Percentiles rank a stretch among this genome's conserved stretches.
phyloP scores from a whole-genome alignment of 2,329 filamentous ascomycete species.

The Paecilomyces variotii region DNA sequence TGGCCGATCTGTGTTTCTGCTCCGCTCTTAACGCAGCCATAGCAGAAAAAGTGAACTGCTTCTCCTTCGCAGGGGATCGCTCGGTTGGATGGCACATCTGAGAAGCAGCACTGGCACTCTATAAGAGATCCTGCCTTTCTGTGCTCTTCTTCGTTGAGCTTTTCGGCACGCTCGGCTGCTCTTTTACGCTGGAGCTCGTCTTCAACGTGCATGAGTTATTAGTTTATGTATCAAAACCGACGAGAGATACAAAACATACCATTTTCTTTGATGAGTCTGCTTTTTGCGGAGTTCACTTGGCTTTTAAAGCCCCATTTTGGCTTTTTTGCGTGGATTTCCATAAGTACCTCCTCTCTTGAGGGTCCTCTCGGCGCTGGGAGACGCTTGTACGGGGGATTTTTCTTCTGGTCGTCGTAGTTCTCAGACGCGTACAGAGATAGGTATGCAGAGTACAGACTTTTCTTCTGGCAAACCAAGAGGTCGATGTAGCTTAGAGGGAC shows the following conservation, averaged over 20 bases:
- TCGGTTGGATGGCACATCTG: constrained; percentile 56
- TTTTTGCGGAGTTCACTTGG: constrained; percentile 22
- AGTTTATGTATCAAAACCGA: background rate
- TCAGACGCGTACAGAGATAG: constrained; percentile 17
- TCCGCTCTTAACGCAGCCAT: constrained; percentile 54
- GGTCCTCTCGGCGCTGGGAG: constrained; percentile 10
- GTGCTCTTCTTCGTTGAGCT: constrained; percentile 27
- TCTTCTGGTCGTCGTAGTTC: constrained; percentile 6
- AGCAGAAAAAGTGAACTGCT: constrained; percentile 60
- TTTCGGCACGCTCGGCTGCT: constrained; percentile 21
- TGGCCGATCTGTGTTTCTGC: constrained; percentile 63
- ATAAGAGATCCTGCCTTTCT: constrained; percentile 45
- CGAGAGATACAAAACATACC: constrained; percentile 6
- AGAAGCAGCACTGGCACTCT: constrained; percentile 69
- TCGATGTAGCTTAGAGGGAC: constrained; percentile 32
- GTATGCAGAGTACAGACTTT: constrained; percentile 22
- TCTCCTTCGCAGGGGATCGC: constrained; percentile 60
- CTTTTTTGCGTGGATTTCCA: constrained; percentile 9
- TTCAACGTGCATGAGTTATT: background rate
- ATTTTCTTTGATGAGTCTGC: constrained; percentile 11
- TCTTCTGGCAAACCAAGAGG: constrained; percentile 19
- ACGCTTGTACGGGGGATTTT: constrained; percentile 11
- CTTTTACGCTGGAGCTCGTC: constrained; percentile 10
- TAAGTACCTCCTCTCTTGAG: background rate
- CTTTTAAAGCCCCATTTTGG: constrained; percentile 4